These are phyloP conservation scores for Hypocrella siamensis DNA, from an alignment of 2,329 filamentous ascomycete species.

Conservation along the genomic window DNA sequence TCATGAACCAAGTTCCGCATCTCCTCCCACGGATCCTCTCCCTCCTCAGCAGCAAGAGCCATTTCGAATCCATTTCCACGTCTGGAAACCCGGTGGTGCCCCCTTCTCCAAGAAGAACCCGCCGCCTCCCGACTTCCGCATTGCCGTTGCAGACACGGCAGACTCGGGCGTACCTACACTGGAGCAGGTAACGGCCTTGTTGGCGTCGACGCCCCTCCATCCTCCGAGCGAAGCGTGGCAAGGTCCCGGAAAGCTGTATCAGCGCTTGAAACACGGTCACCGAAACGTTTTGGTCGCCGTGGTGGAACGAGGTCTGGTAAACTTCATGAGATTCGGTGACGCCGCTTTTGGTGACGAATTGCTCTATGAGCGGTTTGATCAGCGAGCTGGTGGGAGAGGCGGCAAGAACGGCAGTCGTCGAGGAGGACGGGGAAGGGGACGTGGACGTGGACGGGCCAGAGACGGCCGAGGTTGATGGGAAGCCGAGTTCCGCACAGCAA, in stretches of 20 bases:
- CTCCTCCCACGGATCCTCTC: slow-evolving; percentile 7
- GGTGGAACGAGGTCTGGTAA: slow-evolving; percentile 79
- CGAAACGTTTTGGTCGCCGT: slow-evolving; percentile 75
- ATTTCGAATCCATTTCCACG: slow-evolving; percentile 62
- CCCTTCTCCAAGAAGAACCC: slow-evolving; percentile 69
- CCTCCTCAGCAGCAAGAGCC: slow-evolving; percentile 30
- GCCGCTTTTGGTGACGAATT: slow-evolving; percentile 63
- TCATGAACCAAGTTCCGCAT: slow-evolving; percentile 37
- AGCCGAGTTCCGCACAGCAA: no score
- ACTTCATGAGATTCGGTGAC: slow-evolving; percentile 71
- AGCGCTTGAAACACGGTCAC: slow-evolving; percentile 68
- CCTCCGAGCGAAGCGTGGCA: slow-evolving; percentile 29
- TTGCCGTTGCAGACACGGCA: slow-evolving; percentile 68
- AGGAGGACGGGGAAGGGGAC: slow-evolving; percentile 17
- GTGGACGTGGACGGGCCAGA: slow-evolving; percentile 8
- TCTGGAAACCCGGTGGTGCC: slow-evolving; percentile 53
- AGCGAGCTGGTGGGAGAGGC: slow-evolving; percentile 21
- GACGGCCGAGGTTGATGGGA: slow-evolving; percentile 5
- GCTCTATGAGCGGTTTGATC: slow-evolving; percentile 46
- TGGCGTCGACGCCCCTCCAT: slow-evolving; percentile 59
- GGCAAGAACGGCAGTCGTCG: slow-evolving; percentile 27
- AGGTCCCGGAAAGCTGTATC: slow-evolving; percentile 43
- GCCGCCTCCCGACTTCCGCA: slow-evolving; percentile 64
- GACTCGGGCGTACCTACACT: slow-evolving; percentile 57
- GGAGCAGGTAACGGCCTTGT: slow-evolving; percentile 51